Base-by-base conservation (phyloP, 2,329 filamentous ascomycete species). In the Diaporthe capsici region DNA sequence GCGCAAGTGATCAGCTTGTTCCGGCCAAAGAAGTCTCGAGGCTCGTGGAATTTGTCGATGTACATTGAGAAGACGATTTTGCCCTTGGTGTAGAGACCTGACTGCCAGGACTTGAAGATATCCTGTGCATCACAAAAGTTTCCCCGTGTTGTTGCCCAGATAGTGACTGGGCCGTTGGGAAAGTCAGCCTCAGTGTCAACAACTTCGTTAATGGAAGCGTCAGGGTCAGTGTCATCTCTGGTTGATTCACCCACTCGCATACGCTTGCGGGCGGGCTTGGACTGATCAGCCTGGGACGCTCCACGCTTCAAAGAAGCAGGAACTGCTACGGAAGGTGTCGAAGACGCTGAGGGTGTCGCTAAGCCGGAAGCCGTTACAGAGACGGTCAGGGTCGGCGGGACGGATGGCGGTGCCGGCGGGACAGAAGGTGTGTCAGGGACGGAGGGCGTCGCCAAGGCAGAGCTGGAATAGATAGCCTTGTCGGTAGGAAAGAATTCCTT, bases 1-100 rank as follows among this genome's bases (percentile, higher is more conserved):
- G 92, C 84, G 72, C 90, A 87, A 6, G 91, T 89, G 67, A 95
- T 92, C 47, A 94, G 85, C 3, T 94, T 85, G 72, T 93, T 88
- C 1, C 87, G 85, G 47, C 89, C 88, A 25, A 94, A 88, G 67
- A 90, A 87, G 74, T 94, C 92, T 4, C 91, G 86, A 1, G 82
- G 77, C 2, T 89, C 89, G 13, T 84, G 84, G 61, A 89, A 86
- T 0, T 85, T 86, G 78, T 94, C 91, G 28, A 93, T 85, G 34
- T 94, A 85, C 75, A 93, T 31, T 0, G 90, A 91, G 58, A 85
- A 85, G 2, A 87, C 87, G n/a, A 90, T 81, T 0, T 85, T 84
- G 2, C 87, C 83, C 0, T 83, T 84, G 0, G 86, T 85, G 73
- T 95, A 91, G 5, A 88, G 85, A 7, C 90, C 91, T 1, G 90